Conservation (phyloP, 805 yeast genomes). For the Candida berthetii region DNA sequence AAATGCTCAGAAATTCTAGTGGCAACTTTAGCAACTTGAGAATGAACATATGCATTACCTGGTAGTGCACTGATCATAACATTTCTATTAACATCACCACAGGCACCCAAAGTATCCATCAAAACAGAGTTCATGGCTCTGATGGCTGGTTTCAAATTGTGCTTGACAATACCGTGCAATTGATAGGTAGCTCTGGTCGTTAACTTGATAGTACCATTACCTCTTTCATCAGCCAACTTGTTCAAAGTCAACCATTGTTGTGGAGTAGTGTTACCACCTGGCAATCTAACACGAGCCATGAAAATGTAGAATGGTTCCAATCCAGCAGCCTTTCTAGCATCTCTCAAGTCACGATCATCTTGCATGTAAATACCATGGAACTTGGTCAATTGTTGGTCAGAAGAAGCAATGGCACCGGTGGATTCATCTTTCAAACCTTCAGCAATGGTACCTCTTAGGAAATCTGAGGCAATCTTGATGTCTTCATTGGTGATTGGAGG, state of each 20-base stretch:
- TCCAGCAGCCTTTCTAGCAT: slow-evolving; percentile 86
- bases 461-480: slow-evolving; percentile 83
- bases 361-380: slow-evolving; percentile 99
- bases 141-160: slow-evolving; percentile 81
- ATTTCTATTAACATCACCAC: slow-evolving; percentile 97
- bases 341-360: slow-evolving; percentile 95
- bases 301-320: slow-evolving; percentile 94
- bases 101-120: slow-evolving; percentile 94
- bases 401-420: slow-evolving; percentile 88
- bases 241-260: slow-evolving; percentile 86
- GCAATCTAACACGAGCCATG: slow-evolving; percentile 93
- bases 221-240: slow-evolving; percentile 71
- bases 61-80: slow-evolving; percentile 93
- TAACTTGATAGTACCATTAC: slow-evolving; percentile 89
- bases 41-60: slow-evolving; percentile 73
- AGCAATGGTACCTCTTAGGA: slow-evolving; percentile 86
- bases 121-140: slow-evolving; percentile 88
- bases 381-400: slow-evolving; percentile 90
- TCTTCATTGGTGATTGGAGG: slow-evolving; percentile 94
- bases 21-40: slow-evolving; percentile 62
- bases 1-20: slow-evolving; percentile 69
- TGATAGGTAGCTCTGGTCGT: slow-evolving; percentile 98
- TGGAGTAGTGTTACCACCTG: slow-evolving; percentile 88
- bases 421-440: slow-evolving; percentile 76
- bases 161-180: slow-evolving; percentile 90